Conservation (phyloP, 257 asterid genomes). For the Paulownia fortunei region DNA sequence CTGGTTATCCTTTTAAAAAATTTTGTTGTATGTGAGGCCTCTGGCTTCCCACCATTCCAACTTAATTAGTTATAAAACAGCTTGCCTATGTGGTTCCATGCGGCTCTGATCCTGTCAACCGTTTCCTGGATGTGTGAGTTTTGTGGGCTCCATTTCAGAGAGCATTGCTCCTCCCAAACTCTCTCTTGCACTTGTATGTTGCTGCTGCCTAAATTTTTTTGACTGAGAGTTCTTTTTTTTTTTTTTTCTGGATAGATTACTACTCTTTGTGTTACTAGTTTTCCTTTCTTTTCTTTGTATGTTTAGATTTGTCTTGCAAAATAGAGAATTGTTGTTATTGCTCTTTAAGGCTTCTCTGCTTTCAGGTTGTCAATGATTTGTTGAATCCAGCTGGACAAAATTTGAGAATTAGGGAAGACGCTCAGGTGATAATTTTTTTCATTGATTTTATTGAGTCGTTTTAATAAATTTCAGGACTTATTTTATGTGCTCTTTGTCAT, state of each 20-base stretch:
- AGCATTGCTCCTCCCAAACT: constrained; percentile 2
- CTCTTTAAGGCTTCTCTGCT: constrained; percentile 33
- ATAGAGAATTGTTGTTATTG: constrained; percentile 27
- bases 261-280: constrained; percentile 19
- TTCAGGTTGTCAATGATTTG: constrained; percentile 97
- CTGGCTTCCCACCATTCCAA: constrained; percentile 21
- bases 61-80: constrained; percentile 17
- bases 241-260: background rate
- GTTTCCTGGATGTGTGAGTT: constrained; percentile 13
- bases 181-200: background rate
- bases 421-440: constrained; percentile 74
- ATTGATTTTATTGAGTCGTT: constrained; percentile 12
- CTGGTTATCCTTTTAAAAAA: constrained; percentile 26
- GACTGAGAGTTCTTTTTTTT: background rate
- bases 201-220: background rate
- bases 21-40: constrained; percentile 20
- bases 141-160: constrained; percentile 13
- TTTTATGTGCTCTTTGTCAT: constrained; percentile 7
- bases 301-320: constrained; percentile 12
- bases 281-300: constrained; percentile 9
- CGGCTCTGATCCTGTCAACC: constrained; percentile 25
- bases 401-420: constrained; percentile 91
- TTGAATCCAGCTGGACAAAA: constrained; percentile 99
- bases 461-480: constrained; percentile 11
- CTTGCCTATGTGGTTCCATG: constrained; percentile 21